Conservation (phyloP, 2,329 filamentous ascomycete genomes). For the Curvularia verruculosa region DNA sequence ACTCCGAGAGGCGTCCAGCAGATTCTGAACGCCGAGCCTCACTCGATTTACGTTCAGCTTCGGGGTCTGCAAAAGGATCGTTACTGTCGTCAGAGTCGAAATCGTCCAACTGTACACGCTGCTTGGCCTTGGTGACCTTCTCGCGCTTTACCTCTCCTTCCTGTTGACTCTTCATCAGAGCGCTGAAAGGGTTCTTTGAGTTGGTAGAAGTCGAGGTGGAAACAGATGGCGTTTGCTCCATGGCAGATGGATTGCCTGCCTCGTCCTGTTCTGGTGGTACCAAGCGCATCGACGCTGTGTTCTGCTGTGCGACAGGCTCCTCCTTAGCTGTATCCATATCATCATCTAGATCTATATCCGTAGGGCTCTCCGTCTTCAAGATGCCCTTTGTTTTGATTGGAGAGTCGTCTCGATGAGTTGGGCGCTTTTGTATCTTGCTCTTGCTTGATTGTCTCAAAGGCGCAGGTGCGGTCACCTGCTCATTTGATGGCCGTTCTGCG, state of each 20-base stretch:
- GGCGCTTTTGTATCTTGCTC: slow-evolving; percentile 48
- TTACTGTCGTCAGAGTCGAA: slow-evolving; percentile 65
- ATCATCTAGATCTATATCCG: slow-evolving; percentile 27
- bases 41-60: slow-evolving; percentile 39
- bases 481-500: slow-evolving; percentile 37
- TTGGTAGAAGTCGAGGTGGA: slow-evolving; percentile 31
- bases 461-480: slow-evolving; percentile 29
- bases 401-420: slow-evolving; percentile 39
- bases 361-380: slow-evolving; percentile 41
- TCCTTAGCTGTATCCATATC: slow-evolving; percentile 20
- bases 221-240: slow-evolving; percentile 30
- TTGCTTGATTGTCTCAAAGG: slow-evolving; percentile 46
- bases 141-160: slow-evolving; percentile 59
- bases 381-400: slow-evolving; percentile 43
- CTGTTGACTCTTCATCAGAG: slow-evolving; percentile 45
- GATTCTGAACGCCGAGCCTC: slow-evolving; percentile 29
- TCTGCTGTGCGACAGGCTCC: slow-evolving; percentile 28
- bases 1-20: slow-evolving; percentile 63
- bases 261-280: slow-evolving; percentile 41
- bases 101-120: slow-evolving; percentile 72
- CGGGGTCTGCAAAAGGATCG: slow-evolving; percentile 52
- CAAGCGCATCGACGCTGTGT: slow-evolving; percentile 42
- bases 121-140: slow-evolving; percentile 65
- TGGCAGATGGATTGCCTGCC: slow-evolving; percentile 16
- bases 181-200: slow-evolving; percentile 39